Percentiles rank a stretch among this genome's conserved stretches.
These are phyloP conservation scores for Cyclocybe aegerita DNA, from an alignment of 768 basidiomycete species.

Conservation along the genomic window DNA sequence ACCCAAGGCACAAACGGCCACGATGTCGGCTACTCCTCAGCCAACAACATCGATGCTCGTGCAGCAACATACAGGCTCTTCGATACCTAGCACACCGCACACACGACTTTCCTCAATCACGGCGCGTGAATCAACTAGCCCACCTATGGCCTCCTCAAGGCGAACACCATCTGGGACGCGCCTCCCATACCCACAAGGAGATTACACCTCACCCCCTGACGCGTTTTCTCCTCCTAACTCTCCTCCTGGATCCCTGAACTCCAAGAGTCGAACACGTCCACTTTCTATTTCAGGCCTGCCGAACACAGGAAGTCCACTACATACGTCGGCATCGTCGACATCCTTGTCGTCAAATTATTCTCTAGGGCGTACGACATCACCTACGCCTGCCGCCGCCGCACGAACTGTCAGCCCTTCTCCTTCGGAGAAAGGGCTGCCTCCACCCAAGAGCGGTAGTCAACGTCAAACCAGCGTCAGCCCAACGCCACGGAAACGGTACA, in stretches of 20 bases:
- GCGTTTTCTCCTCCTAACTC: slow-evolving; percentile 42
- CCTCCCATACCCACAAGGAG: slow-evolving; percentile 81
- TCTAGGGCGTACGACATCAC: slow-evolving; percentile 27
- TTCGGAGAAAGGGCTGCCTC: slow-evolving; percentile 32
- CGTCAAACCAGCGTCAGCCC: slow-evolving; percentile 62
- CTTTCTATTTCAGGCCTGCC: slow-evolving; percentile 46
- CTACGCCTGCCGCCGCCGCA: slow-evolving; percentile 12
- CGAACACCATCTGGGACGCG: slow-evolving; percentile 50
- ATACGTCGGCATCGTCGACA: slow-evolving; percentile 14
- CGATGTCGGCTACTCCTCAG: slow-evolving; percentile 44
- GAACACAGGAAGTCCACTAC: slow-evolving; percentile 18
- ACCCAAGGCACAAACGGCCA: slow-evolving; percentile 45
- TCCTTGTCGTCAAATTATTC: slow-evolving; percentile 29
- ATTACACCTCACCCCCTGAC: slow-evolving; percentile 71
- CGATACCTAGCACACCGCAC: slow-evolving; percentile 35
- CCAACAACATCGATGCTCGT: slow-evolving; percentile 46
- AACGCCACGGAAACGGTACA: slow-evolving; percentile 83
- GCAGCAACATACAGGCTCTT: slow-evolving; percentile 25
- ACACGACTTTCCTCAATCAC: slow-evolving; percentile 40
- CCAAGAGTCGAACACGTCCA: slow-evolving; percentile 45
- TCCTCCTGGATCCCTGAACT: slow-evolving; percentile 52
- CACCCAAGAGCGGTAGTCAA: slow-evolving; percentile 35
- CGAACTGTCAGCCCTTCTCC: slow-evolving; percentile 21
- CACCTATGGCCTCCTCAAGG: slow-evolving; percentile 50
- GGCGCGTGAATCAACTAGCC: slow-evolving; percentile 65